Base-by-base conservation (phyloP, 331 rosid genomes). In the Spiraea crenata region DNA sequence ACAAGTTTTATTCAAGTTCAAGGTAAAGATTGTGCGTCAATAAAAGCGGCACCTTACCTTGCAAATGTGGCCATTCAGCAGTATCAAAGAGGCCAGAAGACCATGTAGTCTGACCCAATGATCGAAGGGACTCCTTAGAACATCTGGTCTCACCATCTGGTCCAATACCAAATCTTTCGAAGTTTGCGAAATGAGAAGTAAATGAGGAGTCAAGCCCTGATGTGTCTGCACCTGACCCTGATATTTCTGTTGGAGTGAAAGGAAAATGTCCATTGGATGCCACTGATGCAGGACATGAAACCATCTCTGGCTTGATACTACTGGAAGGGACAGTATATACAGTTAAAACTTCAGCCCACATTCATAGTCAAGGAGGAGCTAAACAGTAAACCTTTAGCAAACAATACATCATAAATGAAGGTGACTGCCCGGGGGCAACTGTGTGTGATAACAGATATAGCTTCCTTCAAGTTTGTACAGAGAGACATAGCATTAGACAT, bases 1-100 rank as follows among this genome's bases (percentile, higher is more conserved):
- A n/a, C n/a, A n/a, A n/a, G n/a, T n/a, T n/a, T n/a, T n/a, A n/a
- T n/a, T n/a, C n/a, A n/a, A n/a, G n/a, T n/a, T n/a, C n/a, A n/a
- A n/a, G n/a, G n/a, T n/a, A n/a, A 40, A 14, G 63, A 56, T 12
- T 40, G 25, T 51, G 37, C 48, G 54, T 37, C 40, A 37, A 51
- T 1, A 0, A 52, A 69, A 19, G 58, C 49, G 19, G 19, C 11
- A 50, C 44, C 17, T 65, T 25, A 70, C 74, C 74, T 57, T 59
- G 74, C 49, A 70, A 56, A 45, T 70, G 44, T 70, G 45, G 42
- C 74, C 74, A 70, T 42, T 59, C 65, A 42, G 57, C 31, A 1
- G 42, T 44, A 46, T 57, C 41, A 31, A 35, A 5, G 31, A 70
- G 49, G 38, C 75, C 38, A 11, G n/a, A 56, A 59, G 44, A 35